Base-by-base conservation (phyloP, 2,329 filamentous ascomycete genomes). In the Aspergillus intermedius region DNA sequence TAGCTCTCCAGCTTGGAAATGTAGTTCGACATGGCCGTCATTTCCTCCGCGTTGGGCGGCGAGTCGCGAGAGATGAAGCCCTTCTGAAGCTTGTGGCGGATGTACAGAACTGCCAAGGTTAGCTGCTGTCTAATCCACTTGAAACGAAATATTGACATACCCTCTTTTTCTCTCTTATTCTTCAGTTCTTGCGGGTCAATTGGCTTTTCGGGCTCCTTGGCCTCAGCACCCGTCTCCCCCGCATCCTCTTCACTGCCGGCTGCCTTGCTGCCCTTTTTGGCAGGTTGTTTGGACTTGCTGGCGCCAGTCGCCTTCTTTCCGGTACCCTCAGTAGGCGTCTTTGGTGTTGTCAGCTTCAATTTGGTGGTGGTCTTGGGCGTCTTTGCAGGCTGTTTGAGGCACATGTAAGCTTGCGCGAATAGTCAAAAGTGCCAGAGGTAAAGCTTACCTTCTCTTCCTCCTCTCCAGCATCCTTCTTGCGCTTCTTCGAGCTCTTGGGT, bases 51-150 rank as follows among this genome's bases (percentile, higher is more conserved):
- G 69, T 91, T 87, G n/a, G 91, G 91, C 44, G 84, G 80, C 58
- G 87, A 81, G 56, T 95, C 90, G 50, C 87, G 82, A 19, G 87
- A 87, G 40, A 98, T 77, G 60, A 98, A 90, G 0, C 91, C 91
- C 67, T 95, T 94, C 66, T 98, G 93, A 30, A 98, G 82, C 67
- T 91, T 89, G 72, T 98, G 91, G 54, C 93, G 87, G 35, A 96
- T 80, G 69, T 94, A 97, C 28, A 96, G 75, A n/a, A 98, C 89
- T 81, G 46, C 3, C n/a, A 47, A 3, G 42, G 19, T 25, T 41
- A 42, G 10, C 32, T 19, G 34, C 42, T 17, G 17, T 3, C 9
- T 22, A 17, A 41, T 17, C 10, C 22, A 42, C 12, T 32, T 15
- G 46, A 10, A 21, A 32, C 42, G 41, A 21, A 49, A 25, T 23